A percentile compares a stretch with the other conserved stretches of the same genome.
Evolutionary conservation across 2,329 filamentous ascomycete genomes (phyloP).

Genomic region (Pseudogymnoascus destructans): DNA sequence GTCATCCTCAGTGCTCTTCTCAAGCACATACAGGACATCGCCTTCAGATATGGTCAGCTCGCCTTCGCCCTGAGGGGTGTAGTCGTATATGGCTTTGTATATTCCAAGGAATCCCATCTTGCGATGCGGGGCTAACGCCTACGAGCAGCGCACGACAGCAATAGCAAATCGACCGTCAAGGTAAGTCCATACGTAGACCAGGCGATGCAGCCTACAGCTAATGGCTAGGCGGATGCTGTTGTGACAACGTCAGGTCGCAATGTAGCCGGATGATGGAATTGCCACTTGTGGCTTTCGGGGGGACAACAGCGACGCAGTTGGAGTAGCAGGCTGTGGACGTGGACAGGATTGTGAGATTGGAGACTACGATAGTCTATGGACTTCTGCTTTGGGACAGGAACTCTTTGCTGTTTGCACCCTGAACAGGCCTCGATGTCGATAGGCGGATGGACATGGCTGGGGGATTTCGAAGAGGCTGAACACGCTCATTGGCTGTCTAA

Average conservation of each 20-base stretch:
- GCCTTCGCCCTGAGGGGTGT: conserved; percentile 70
- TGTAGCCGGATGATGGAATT: conserved; percentile 5
- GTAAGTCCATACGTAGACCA: background rate
- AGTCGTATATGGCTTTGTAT: conserved; percentile 86
- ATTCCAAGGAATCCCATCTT: conserved; percentile 84
- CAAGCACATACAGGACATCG: conserved; percentile 73
- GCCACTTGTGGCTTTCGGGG: background rate
- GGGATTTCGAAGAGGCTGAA: conserved; percentile 4
- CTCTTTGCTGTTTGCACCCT: conserved; percentile 7
- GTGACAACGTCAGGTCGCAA: background rate
- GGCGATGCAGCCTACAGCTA: conserved; percentile 4
- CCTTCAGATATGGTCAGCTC: conserved; percentile 78
- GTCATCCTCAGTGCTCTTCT: conserved; percentile 56
- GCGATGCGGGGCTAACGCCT: conserved; percentile 3
- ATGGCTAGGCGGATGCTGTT: background rate
- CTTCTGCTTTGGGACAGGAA: conserved; percentile 1
- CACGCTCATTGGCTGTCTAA: background rate
- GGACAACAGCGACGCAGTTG: background rate
- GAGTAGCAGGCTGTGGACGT: background rate
- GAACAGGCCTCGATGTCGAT: conserved; percentile 5
- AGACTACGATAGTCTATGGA: background rate
- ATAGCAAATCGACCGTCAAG: background rate
- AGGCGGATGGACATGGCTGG: conserved; percentile 1
- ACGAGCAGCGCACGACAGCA: conserved; percentile 9
- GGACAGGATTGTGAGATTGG: background rate